Evolutionary conservation across 306 rosid species (phyloP).

Genomic region (Pterocarpus santalinus): DNA sequence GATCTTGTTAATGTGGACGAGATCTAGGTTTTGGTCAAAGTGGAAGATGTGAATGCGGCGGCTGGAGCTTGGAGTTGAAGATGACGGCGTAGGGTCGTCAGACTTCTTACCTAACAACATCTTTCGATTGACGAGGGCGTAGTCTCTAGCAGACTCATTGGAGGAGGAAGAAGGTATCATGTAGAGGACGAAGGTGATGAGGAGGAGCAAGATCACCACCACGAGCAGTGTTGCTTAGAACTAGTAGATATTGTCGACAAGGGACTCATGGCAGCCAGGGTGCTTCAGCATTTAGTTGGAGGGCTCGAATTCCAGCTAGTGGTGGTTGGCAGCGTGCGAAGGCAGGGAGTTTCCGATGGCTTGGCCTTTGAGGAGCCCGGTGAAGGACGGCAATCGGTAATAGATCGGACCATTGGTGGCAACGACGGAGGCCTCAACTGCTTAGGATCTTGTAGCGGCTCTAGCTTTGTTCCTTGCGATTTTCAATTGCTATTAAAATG

Average conservation of each 20-base stretch:
- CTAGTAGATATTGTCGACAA: slow-evolving; percentile 75
- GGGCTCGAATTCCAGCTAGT: slow-evolving; percentile 54
- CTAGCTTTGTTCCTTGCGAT: slow-evolving; percentile 69
- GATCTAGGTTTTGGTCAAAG: slow-evolving; percentile 77
- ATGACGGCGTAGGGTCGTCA: slow-evolving; percentile 74
- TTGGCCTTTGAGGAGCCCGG: slow-evolving; percentile 79
- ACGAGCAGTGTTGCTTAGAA: slow-evolving; percentile 78
- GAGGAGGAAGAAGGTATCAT: slow-evolving; percentile 65
- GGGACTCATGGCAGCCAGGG: slow-evolving; percentile 67
- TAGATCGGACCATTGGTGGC: slow-evolving; percentile 95
- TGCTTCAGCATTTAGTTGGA: slow-evolving; percentile 88
- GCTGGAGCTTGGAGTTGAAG: slow-evolving; percentile 97
- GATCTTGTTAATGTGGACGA: slow-evolving; percentile 87
- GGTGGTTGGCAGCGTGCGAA: slow-evolving; percentile 62
- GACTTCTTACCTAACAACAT: slow-evolving; percentile 58
- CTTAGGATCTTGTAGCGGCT: slow-evolving; percentile 81
- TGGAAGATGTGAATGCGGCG: slow-evolving; percentile 95
- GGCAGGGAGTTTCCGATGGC: slow-evolving; percentile 61
- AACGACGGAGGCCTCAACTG: slow-evolving; percentile 69
- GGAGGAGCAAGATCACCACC: slow-evolving; percentile 70
- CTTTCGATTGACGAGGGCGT: slow-evolving; percentile 64
- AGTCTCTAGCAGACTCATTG: slow-evolving; percentile 49
- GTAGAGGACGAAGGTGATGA: slow-evolving; percentile 70
- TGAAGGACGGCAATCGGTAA: slow-evolving; percentile 89
- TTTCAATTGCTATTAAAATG: slow-evolving; percentile 43